Evolutionary conservation across 1,284 basidiomycete genomes (phyloP), one percentile per base, ranked within the genome.

Genomic region (Ganoderma meredithae): DNA sequence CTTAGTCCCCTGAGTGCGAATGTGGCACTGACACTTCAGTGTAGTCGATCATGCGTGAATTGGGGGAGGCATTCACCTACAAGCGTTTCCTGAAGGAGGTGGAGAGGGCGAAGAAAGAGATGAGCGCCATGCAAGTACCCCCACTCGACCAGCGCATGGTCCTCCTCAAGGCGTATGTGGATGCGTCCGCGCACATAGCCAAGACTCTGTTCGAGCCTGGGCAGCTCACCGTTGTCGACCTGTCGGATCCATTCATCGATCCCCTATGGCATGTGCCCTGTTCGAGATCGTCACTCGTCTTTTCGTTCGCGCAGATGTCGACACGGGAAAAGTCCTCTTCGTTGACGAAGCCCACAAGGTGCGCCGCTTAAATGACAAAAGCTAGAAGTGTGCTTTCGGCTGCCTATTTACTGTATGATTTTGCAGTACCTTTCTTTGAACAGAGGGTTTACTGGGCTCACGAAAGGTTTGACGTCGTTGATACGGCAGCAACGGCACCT

Each of bases 281-380:
- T 93, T 93, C 68, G 90, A 93, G 69, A 91, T 93, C 15, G 77
- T 91, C 0, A 83, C 85, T 0, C 83, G 91, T 33, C 73, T 91
- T 1, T 93, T 92, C 72, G 84, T 91, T n/a, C 82, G 90, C 22
- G 83, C 88, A 0, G 80, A 88, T 13, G 83, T 91, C 0, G 81
- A 78, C 2, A 88, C 88, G 0, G 92, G 91, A 2, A 93, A 93
- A 70, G 86, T 92, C 0, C 81, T 93, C 1, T 83, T 93, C 0
- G 87, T 93, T 0, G 91, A 93, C 62, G 92, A 93, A 70, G 91
- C 91, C 0, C 91, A 93, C 72, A 93, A 93, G 76, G 91, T 90
- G 65, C 60, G 81, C 61, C 12, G n/a, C 60, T 43, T 13, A 62
- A 4, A 9, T 60, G 49, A 15, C 44, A 22, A 10, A 39, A 8